A percentile compares a stretch with the other conserved stretches of the same genome.
Evolutionary conservation across 78 protist genomes (phyloP).

Genomic region (Dictyostelium intermedium): DNA sequence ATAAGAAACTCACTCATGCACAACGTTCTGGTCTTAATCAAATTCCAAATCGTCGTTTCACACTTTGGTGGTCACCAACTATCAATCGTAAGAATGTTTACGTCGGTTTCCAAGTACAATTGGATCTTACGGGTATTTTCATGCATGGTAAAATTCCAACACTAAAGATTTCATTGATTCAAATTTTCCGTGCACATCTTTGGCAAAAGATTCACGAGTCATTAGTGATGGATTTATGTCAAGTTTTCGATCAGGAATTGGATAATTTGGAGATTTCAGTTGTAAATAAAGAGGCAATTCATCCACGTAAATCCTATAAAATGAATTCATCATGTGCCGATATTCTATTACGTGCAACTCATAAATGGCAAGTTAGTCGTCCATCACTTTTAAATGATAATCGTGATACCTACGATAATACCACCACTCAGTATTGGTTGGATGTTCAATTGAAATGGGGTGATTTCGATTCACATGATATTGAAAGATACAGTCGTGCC

Average conservation of each 20-base stretch:
- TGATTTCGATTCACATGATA: conserved; percentile 89
- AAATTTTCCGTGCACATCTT: conserved; percentile 99
- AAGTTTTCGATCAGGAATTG: conserved; percentile 98
- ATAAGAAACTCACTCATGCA: conserved; percentile 99
- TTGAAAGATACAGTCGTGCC: conserved; percentile 96
- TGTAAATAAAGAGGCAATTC: conserved; percentile 99
- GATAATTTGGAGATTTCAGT: conserved; percentile 98
- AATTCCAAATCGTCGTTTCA: conserved; percentile 99
- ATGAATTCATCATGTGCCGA: conserved; percentile 99
- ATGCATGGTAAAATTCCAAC: conserved; percentile 99
- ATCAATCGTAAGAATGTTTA: conserved; percentile 99
- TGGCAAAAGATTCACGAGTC: conserved; percentile 99
- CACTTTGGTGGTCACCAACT: conserved; percentile 99
- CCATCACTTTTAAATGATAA: conserved; percentile 97
- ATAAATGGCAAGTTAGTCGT: conserved; percentile 98
- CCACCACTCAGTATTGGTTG: conserved; percentile 98
- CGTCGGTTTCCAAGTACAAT: conserved; percentile 99
- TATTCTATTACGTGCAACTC: conserved; percentile 96
- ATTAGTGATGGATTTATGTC: conserved; percentile 96
- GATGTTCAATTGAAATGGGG: conserved; percentile 99
- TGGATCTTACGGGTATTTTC: conserved; percentile 99
- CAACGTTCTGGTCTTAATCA: conserved; percentile 99
- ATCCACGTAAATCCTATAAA: conserved; percentile 99
- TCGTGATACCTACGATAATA: conserved; percentile 93
- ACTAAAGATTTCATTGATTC: conserved; percentile 98